These are phyloP conservation scores for Salix udensis DNA, from an alignment of 345 rosid species.

Conservation along the genomic window DNA sequence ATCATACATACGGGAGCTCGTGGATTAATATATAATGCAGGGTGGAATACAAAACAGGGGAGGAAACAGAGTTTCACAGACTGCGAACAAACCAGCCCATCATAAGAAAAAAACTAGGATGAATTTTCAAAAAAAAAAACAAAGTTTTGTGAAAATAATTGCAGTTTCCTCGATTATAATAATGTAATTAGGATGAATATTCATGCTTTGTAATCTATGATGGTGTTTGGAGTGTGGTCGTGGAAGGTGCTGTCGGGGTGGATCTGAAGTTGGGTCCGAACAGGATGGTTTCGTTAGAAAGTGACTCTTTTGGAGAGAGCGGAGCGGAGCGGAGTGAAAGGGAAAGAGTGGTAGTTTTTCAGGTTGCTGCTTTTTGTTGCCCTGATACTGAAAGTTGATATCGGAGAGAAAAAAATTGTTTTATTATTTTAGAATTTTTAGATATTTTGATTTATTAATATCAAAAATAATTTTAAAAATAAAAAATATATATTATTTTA, in stretches of 20 bases:
- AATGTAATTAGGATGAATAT: too few species aligned
- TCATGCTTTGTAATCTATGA: too few species aligned
- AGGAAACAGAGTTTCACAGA: not conserved
- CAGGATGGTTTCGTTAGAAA: slow-evolving; percentile 15
- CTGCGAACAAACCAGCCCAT: too few species aligned
- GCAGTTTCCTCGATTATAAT: not conserved
- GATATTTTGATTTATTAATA: too few species aligned
- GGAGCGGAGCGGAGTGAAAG: slow-evolving; percentile 52
- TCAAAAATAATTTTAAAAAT: too few species aligned
- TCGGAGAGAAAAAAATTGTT: not conserved
- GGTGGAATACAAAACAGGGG: not conserved
- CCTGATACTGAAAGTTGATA: not conserved
- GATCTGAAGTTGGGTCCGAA: slow-evolving; percentile 10
- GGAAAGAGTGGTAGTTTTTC: slow-evolving; percentile 50
- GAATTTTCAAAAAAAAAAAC: too few species aligned
- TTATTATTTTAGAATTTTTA: too few species aligned
- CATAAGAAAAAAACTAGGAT: too few species aligned
- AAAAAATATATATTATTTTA: too few species aligned
- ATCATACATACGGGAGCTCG: not conserved
- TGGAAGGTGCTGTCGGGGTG: not conserved
- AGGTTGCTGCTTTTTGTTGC: not conserved
- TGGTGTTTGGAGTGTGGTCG: too few species aligned
- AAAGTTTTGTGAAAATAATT: not conserved
- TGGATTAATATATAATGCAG: not conserved
- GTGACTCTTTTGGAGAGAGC: slow-evolving; percentile 19